Evolutionary conservation across 164 flowering plant species (phyloP).

Genomic region (Aristolochia contorta): DNA sequence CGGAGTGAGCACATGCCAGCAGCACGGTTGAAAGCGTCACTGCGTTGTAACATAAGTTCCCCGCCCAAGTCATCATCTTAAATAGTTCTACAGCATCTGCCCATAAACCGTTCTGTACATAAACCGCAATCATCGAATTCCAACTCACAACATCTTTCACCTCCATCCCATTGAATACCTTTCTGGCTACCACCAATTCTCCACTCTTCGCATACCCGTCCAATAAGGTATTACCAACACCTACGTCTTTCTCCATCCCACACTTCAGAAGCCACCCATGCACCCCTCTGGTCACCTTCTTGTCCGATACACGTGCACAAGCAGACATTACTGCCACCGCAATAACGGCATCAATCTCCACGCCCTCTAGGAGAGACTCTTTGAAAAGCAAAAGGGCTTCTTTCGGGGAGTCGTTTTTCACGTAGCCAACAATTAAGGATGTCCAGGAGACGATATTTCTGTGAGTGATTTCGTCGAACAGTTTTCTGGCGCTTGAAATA

Average conservation of each 20-base stretch:
- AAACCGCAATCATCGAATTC: conserved; percentile 70
- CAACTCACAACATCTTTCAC: conserved; percentile 65
- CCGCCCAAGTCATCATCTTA: conserved; percentile 27
- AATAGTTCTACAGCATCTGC: conserved; percentile 49
- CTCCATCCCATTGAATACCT: conserved; percentile 54
- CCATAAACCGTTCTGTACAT: conserved; percentile 58
- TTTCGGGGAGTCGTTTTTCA: conserved; percentile 31
- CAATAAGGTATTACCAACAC: conserved; percentile 55
- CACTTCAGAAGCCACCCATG: conserved; percentile 53
- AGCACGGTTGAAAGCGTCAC: conserved; percentile 61
- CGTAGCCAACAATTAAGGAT: conserved; percentile 60
- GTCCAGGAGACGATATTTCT: conserved; percentile 79
- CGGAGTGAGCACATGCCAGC: conserved; percentile 68
- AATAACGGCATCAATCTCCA: conserved; percentile 38
- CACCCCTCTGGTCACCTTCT: conserved; percentile 37
- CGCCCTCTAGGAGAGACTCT: conserved; percentile 31
- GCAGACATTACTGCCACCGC: conserved; percentile 54
- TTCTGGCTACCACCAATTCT: conserved; percentile 31
- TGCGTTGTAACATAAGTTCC: conserved; percentile 31
- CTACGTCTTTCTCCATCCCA: conserved; percentile 42
- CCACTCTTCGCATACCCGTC: conserved; percentile 78
- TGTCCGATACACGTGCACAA: conserved; percentile 44
- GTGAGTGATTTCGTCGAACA: conserved; percentile 56
- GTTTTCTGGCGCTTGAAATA: conserved; percentile 36
- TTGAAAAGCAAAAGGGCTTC: conserved; percentile 57